Base-by-base conservation (phyloP, 192 early-diverging fungal species). In the Mortierella claussenii region DNA sequence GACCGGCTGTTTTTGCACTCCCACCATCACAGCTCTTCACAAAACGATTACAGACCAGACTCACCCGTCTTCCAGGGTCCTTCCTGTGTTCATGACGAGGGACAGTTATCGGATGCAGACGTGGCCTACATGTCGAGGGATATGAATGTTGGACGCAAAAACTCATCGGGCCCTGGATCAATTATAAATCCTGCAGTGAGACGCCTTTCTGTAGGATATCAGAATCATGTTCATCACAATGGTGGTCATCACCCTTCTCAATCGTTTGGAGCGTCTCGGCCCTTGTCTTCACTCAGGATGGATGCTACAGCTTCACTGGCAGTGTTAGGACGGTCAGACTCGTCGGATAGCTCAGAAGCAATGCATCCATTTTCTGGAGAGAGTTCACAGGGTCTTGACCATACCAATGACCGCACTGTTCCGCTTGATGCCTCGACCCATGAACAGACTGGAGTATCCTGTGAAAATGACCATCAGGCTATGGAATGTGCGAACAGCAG, bases 31-130 rank as follows among this genome's bases (percentile, higher is more conserved):
- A 40, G 33, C 17, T 37, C 42, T 15, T 18, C 30, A 9, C 50
- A 42, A 0, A 37, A 15, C 6, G 73, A 76, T 2, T 62, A 76
- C 34, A 58, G 73, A 5, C 73, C 73, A 18, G 73, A 67, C 9
- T 76, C 73, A 2, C 73, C 73, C n/a, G 59, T 66, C 2, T 76
- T 76, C 56, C 73, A 76, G 55, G 73, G 73, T 27, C 64, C 59
- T 0, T 76, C 73, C 1, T 37, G 63, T 37, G 43, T 55, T 4
- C 51, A 66, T 23, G 73, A 76, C 18, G 65, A 60, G 18, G 73
- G 40, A 27, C 73, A 76, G 46, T 42, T 76, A 1, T 76, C 73
- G 12, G 73, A 76, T 24, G 73, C 73, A 9, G 73, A 76, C 45
- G 73, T 76, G 6, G 73, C 73, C 1, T 76, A 76, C 53, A 76